Evolutionary conservation across 202 grass and related monocot species (phyloP), one percentile per base, ranked within the genome.

Genomic region (Carex sylvatica): DNA sequence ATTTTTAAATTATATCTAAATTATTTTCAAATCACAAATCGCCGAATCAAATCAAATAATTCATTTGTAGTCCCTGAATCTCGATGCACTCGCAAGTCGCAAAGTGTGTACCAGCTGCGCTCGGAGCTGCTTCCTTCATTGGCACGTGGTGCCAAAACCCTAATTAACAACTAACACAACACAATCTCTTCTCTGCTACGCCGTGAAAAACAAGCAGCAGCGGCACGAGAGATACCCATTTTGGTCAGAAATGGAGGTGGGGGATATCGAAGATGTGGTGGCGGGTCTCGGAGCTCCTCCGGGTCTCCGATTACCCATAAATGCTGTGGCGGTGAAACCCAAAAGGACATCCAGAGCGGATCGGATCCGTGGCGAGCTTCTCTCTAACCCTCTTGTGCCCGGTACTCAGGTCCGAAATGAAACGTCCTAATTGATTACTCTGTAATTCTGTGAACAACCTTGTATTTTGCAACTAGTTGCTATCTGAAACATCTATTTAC

Each of bases 221-320:
- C 13, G 44, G 28, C 28, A 60, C 53, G 54, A 79, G 61, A 23
- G 16, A 79, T 38, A 23, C 58, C 19, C 9, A 55, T 26, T 40
- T 65, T 61, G 63, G 71, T 30, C 55, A 3, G 8, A 59, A 65
- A 72, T 84, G 72, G 89, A 85, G 71, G 88, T 92, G 92, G 92
- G 89, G 63, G 95, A 98, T 83, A 95, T 93, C 70, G 95, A 93
- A 80, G 95, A 98, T 80, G 87, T 93, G 61, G 89, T 91, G 24
- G 63, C 87, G 1, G 87, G 85, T 1, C 11, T 94, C 76, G 89
- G 84, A 44, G 85, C 92, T 58, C 86, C 95, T 4, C 92, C 84
- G 1, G 92, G 90, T 0, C 75, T 98, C 82, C 92, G 92, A 8
- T 85, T 95, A 6, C 92, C 92, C 1, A 86, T 98, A 12, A 58